A percentile compares a stretch with the other conserved stretches of the same genome.
Evolutionary conservation across 345 rosid genomes (phyloP).

Genomic region (Geranium rotundifolium): DNA sequence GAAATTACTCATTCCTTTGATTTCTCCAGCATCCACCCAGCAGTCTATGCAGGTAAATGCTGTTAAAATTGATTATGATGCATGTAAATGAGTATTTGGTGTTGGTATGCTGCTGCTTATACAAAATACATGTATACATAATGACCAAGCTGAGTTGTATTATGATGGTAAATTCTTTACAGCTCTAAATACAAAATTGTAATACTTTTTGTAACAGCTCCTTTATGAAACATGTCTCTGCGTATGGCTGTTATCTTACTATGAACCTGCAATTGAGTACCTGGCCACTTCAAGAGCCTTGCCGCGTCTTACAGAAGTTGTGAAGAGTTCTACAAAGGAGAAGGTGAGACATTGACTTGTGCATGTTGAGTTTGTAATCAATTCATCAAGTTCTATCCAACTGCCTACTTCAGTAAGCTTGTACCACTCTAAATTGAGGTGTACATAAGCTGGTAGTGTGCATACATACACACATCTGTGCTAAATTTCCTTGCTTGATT

Average conservation of each 20-base stretch:
- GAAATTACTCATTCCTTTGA: conserved; percentile 62
- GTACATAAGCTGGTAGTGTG: too few relatives aligned
- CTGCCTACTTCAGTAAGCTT: background rate
- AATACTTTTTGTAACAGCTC: conserved; percentile 35
- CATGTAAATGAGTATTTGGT: too few relatives aligned
- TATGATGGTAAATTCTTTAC: too few relatives aligned
- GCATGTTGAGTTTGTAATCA: background rate
- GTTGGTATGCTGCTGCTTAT: too few relatives aligned
- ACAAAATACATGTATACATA: too few relatives aligned
- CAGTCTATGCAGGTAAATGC: conserved; percentile 69
- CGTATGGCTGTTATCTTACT: conserved; percentile 71
- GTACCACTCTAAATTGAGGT: too few relatives aligned
- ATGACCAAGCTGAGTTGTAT: too few relatives aligned
- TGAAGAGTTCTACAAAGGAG: conserved; percentile 72
- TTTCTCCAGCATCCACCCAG: conserved; percentile 81
- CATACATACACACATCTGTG: too few relatives aligned
- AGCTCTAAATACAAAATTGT: too few relatives aligned
- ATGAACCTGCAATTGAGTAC: conserved; percentile 70
- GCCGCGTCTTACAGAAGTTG: conserved; percentile 58
- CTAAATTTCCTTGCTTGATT: background rate
- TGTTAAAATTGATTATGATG: too few relatives aligned
- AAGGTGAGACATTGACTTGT: conserved; percentile 36
- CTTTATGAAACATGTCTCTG: conserved; percentile 83
- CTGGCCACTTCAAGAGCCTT: conserved; percentile 73
- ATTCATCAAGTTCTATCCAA: conserved; percentile 1